These are phyloP conservation scores for Glycyrrhiza uralensis DNA, from an alignment of 306 rosid genomes.

Conservation along the genomic window DNA sequence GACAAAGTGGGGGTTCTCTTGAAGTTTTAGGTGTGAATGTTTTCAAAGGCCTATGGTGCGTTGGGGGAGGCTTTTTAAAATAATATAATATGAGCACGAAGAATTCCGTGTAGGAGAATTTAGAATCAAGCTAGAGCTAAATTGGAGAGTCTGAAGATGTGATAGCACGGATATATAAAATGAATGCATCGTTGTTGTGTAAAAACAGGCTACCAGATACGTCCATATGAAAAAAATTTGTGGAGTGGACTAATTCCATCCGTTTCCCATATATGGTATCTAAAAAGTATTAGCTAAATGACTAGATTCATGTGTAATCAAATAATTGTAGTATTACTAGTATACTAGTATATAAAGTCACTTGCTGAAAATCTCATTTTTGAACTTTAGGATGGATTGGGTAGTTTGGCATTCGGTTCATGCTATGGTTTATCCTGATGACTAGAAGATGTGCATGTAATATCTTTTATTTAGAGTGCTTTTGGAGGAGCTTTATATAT, in stretches of 20 bases:
- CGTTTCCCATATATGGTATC: not conserved
- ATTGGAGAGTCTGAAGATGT: conserved; percentile 8
- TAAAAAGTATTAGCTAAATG: not conserved
- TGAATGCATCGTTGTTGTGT: not conserved
- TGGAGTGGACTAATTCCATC: not conserved
- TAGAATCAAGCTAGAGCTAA: conserved; percentile 13
- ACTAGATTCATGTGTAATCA: not conserved
- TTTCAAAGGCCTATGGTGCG: conserved; percentile 6
- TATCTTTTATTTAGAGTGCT: not conserved
- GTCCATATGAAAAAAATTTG: not conserved
- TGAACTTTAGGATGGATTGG: not conserved
- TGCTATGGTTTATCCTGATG: not conserved
- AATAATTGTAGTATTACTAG: not conserved
- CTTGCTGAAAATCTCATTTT: not conserved
- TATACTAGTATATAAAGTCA: not conserved
- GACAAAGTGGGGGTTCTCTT: not conserved
- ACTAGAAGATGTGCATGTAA: not conserved
- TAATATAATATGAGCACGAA: conserved; percentile 1
- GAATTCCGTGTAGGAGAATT: not conserved
- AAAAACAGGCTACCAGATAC: not conserved
- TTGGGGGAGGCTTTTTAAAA: not conserved
- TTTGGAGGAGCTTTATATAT: no score
- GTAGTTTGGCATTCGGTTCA: conserved; percentile 4
- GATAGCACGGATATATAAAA: not conserved
- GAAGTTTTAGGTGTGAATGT: not conserved